Conservation (phyloP, 192 early-diverging fungal genomes). For the Coemansia sp. region DNA sequence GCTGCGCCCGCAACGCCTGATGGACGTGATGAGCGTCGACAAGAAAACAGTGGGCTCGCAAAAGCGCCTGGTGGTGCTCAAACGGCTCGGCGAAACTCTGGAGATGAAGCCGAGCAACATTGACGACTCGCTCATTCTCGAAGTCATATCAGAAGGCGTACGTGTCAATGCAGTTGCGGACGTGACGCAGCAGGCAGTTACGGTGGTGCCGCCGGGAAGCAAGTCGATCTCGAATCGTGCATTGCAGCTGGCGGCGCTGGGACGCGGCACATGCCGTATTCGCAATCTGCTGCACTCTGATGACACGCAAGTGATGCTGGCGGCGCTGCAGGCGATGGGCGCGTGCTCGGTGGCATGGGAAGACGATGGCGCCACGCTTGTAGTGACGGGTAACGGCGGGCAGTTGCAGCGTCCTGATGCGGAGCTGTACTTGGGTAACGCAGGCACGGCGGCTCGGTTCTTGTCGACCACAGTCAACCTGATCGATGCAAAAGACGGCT, state of each 20-base stretch:
- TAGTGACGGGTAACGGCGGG: conserved; percentile 79
- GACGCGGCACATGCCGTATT: conserved; percentile 74
- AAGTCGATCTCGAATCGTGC: conserved; percentile 99
- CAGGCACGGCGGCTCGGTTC: conserved; percentile 96
- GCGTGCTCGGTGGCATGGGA: conserved; percentile 88
- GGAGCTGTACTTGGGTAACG: conserved; percentile 94
- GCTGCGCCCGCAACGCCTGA: conserved; percentile 71
- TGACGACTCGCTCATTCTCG: conserved; percentile 79
- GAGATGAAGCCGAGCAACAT: conserved; percentile 83
- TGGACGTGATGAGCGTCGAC: conserved; percentile 92
- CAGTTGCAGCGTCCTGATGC: conserved; percentile 66
- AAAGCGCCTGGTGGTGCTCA: conserved; percentile 87
- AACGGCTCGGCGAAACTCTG: conserved; percentile 78
- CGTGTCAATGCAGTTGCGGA: conserved; percentile 62
- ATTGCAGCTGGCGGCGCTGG: conserved; percentile 86
- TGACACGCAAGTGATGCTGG: conserved; percentile 97
- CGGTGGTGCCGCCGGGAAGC: conserved; percentile 79
- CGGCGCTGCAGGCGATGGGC: conserved; percentile 83
- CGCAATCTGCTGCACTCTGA: conserved; percentile 92
- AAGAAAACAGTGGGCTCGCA: conserved; percentile 93
- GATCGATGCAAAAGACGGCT: conserved; percentile 46
- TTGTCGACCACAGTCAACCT: conserved; percentile 84
- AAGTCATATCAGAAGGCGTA: conserved; percentile 75
- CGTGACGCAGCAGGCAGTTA: conserved; percentile 1
- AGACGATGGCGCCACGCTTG: conserved; percentile 85